phyloP scores from a whole-genome alignment of 1,139 yeast genomes.

The Suhomyces anneliseae region DNA sequence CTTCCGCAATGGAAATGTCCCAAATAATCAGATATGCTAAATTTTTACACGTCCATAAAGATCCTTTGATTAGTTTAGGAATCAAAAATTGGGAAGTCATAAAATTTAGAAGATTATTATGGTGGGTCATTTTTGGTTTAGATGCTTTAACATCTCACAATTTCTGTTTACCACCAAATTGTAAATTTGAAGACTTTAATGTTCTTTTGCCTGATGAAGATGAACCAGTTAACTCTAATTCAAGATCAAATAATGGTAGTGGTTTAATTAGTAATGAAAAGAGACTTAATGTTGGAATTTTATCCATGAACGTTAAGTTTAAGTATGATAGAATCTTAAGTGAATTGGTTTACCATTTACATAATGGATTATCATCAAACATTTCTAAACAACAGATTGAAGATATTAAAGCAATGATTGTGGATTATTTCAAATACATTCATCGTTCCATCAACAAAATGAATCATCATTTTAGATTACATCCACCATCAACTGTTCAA shows the following conservation, averaged over 20 bases:
- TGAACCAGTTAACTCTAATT: conserved; percentile 32
- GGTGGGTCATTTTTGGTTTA: conserved; percentile 67
- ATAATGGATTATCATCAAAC: conserved; percentile 39
- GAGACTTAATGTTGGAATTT: conserved; percentile 36
- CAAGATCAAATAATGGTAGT: conserved; percentile 16
- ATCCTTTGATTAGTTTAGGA: conserved; percentile 52
- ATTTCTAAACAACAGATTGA: conserved; percentile 42
- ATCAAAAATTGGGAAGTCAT: conserved; percentile 49
- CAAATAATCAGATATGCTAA: conserved; percentile 55
- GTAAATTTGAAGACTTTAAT: conserved; percentile 55
- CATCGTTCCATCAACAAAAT: conserved; percentile 40
- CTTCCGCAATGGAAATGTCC: conserved; percentile 53
- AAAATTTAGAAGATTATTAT: conserved; percentile 53
- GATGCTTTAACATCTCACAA: conserved; percentile 61
- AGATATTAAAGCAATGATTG: conserved; percentile 47
- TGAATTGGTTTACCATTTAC: conserved; percentile 48
- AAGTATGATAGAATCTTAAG: conserved; percentile 52
- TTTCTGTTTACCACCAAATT: conserved; percentile 57
- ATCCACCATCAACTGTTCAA: conserved; percentile 31
- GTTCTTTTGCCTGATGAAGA: conserved; percentile 55
- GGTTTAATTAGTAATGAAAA: conserved; percentile 16
- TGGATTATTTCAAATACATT: conserved; percentile 49
- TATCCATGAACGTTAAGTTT: conserved; percentile 54
- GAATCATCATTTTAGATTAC: conserved; percentile 16
- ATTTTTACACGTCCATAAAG: conserved; percentile 55